Evolutionary conservation across 495 filamentous ascomycete species (phyloP), one percentile per base, ranked within the genome.

Genomic region (Hypoxylon perforatum): DNA sequence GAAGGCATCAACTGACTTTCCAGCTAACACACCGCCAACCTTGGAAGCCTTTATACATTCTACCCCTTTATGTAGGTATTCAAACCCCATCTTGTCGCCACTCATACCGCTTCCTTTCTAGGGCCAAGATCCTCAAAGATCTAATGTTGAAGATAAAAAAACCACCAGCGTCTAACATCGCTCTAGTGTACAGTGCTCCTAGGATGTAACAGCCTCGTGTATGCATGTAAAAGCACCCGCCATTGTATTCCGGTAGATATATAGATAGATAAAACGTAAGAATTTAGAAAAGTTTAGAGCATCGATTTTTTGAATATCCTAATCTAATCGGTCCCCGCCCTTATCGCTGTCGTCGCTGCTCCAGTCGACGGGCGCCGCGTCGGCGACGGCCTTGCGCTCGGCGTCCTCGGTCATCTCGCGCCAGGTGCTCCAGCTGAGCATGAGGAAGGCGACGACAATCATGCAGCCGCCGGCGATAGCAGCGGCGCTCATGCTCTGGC

Each of bases 401-500:
- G 87, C 86, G 63, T 96, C 93, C 78, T 97, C 92, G 15, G 86
- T 85, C 88, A 97, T 91, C 82, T 98, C 95, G 36, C 88, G 84
- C 81, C 92, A 99, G 1, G 93, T 97, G 65, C 91, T 92, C 88
- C 89, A 97, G 72, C 88, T 93, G 48, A 99, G 76, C 72, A 97
- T 80, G 33, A 88, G 79, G 73, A 99, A 99, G 0, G 95, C 95
- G 1, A 78, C 82, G 61, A 96, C 90, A 71, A 99, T 99, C 56
- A 97, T 72, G 21, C 92, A 59, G 2, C 95, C 94, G n/a, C 95
- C 95, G 9, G 86, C 71, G 2, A 98, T 83, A 3, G 94, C 89
- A 0, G 93, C 89, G 1, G 81, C 72, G 44, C 88, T 90, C 23
- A 97, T 81, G 0, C 90, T 87, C 56, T 87, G 82, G 21, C 92